phyloP scores from a whole-genome alignment of 2,329 filamentous ascomycete genomes.

The Nothopassalora personata region DNA sequence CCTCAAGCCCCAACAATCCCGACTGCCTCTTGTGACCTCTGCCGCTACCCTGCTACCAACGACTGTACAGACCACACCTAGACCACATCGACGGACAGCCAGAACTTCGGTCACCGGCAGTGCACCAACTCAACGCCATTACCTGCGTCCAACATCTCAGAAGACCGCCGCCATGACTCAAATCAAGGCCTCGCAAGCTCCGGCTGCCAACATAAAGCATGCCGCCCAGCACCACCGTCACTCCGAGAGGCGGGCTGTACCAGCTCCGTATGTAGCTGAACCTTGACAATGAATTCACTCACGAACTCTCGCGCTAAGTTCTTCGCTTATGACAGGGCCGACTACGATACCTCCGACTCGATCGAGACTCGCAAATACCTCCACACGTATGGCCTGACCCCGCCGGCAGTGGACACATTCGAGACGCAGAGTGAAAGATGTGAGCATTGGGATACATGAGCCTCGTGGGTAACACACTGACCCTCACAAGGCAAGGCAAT shows the following conservation, averaged over 20 bases:
- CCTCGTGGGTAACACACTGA: conserved; percentile 13
- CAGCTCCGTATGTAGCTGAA: conserved; percentile 19
- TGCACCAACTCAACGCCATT: not conserved
- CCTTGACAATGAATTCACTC: conserved; percentile 1
- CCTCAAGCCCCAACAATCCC: not conserved
- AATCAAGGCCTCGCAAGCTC: conserved; percentile 18
- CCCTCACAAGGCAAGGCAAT: conserved; percentile 62
- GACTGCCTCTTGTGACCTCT: not conserved
- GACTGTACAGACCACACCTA: not conserved
- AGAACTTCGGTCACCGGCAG: not conserved
- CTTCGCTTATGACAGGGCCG: conserved; percentile 21
- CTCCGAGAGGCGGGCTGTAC: conserved; percentile 30
- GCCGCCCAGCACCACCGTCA: conserved; percentile 26
- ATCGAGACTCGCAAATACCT: conserved; percentile 48
- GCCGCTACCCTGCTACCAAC: not conserved
- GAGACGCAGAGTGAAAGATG: conserved; percentile 48
- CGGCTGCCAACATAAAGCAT: conserved; percentile 33
- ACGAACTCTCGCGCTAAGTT: conserved; percentile 9
- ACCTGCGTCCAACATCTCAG: conserved; percentile 7
- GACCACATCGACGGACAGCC: not conserved
- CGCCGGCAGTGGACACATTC: conserved; percentile 47
- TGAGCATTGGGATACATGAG: conserved; percentile 25
- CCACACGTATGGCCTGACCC: conserved; percentile 49
- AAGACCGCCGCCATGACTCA: conserved; percentile 5
- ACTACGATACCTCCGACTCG: conserved; percentile 48